Evolutionary conservation across 805 yeast species (phyloP), one percentile per base, ranked within the genome.

Genomic region (Hanseniaspora meyeri): DNA sequence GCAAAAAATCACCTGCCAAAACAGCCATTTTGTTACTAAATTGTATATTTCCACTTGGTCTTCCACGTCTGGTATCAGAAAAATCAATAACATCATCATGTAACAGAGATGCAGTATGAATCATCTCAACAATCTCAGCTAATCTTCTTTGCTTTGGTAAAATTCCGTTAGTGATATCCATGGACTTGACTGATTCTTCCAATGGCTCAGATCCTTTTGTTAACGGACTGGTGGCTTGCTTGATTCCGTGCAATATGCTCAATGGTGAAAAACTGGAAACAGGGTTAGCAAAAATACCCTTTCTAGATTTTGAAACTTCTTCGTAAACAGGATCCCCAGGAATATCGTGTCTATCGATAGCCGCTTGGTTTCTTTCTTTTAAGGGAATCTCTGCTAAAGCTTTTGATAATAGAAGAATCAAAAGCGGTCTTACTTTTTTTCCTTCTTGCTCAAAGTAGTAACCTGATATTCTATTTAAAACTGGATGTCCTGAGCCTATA

Each of bases 61-160:
- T 78, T 46, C 96, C 95, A 61, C 98, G 77, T 67, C 98, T 77
- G 37, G 91, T 78, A 64, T 87, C 97, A 0, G 90, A 81, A 65
- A 78, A 75, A 71, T 93, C 98, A 63, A 93, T 91, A 59, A 93
- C 98, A 68, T 93, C 98, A 70, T 93, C 98, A 68, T 93, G 98
- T 55, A 93, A 76, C 61, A 93, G 72, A 12, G 95, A 85, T 3
- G 98, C 97, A 0, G 97, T 93, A 69, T 93, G 98, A 61, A 93
- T 93, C 95, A 93, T 87, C 71, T 93, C 98, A 10, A 91, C 96
- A 64, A 93, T 91, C 71, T 93, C 98, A 0, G 98, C 97, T 56
- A 93, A 75, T 58, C 98, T 77, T 61, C 97, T 77, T 71, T 93
- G 98, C 62, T 93, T 89, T 48, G 98, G 97, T 58, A 91, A 73